A percentile compares a stretch with the other conserved stretches of the same genome.
These are phyloP conservation scores for Westerdykella aurantiaca DNA, from an alignment of 2,329 filamentous ascomycete genomes.

Conservation along the genomic window DNA sequence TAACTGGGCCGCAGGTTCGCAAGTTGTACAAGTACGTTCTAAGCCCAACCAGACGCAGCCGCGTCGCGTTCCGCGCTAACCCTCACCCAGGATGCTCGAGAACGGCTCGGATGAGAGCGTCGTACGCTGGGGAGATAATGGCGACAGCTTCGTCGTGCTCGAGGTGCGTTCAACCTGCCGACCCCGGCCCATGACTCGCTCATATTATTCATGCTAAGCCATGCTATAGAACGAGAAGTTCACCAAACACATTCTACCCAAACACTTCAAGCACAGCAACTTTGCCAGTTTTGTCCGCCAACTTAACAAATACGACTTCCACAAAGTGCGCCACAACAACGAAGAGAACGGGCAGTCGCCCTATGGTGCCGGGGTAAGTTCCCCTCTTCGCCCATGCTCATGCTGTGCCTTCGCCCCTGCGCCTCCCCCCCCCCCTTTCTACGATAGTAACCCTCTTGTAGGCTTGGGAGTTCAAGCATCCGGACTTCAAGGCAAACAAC, in stretches of 20 bases:
- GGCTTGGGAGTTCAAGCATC: slow-evolving; percentile 97
- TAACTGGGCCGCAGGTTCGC: slow-evolving; percentile 63
- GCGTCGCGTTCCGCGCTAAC: slow-evolving; percentile 3
- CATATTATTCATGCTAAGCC: slow-evolving; percentile 15
- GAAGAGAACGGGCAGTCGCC: slow-evolving; percentile 77
- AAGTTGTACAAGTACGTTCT: slow-evolving; percentile 88
- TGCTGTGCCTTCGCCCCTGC: not conserved
- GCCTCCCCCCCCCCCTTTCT: not conserved
- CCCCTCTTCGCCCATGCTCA: not conserved
- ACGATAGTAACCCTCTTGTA: slow-evolving; percentile 34
- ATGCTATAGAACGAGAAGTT: slow-evolving; percentile 83
- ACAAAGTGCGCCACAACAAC: slow-evolving; percentile 90
- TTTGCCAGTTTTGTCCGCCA: slow-evolving; percentile 96
- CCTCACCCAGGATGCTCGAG: slow-evolving; percentile 76
- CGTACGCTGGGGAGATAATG: slow-evolving; percentile 90
- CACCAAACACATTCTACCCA: slow-evolving; percentile 91
- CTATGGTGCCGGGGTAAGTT: slow-evolving; percentile 69
- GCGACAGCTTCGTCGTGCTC: slow-evolving; percentile 92
- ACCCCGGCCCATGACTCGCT: not conserved
- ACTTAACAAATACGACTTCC: slow-evolving; percentile 96
- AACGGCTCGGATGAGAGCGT: slow-evolving; percentile 88
- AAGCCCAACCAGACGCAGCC: not conserved
- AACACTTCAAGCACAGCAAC: slow-evolving; percentile 99
- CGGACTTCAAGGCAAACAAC: slow-evolving; percentile 90
- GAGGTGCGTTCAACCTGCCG: slow-evolving; percentile 57